Percentiles rank a stretch among this genome's conserved stretches.
Evolutionary conservation across 495 filamentous ascomycete species (phyloP).

Genomic region (Pyrenula aspistea): DNA sequence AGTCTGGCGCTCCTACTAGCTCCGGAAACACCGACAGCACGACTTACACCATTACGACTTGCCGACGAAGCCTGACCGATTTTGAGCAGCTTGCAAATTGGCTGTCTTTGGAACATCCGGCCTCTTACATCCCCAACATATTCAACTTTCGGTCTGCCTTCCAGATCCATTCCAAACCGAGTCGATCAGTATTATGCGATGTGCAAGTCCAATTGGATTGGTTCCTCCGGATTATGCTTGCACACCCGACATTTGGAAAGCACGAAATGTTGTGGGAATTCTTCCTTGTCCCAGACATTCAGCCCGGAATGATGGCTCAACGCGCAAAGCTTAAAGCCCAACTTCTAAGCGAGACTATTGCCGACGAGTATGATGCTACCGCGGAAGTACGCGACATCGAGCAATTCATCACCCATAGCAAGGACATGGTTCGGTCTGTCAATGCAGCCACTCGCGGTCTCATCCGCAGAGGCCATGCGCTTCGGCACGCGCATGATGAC

Average conservation of each 20-base stretch:
- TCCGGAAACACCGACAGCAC: conserved; percentile 28
- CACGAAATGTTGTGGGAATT: conserved; percentile 99
- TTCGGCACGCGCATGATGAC: conserved; percentile 36
- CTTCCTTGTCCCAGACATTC: conserved; percentile 91
- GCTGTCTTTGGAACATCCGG: conserved; percentile 84
- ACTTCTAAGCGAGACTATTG: conserved; percentile 66
- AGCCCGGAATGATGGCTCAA: conserved; percentile 80
- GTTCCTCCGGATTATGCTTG: conserved; percentile 73
- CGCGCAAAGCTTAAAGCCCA: conserved; percentile 78
- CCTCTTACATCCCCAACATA: conserved; percentile 82
- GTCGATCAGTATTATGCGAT: conserved; percentile 73
- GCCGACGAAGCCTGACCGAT: conserved; percentile 75
- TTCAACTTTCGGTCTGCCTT: conserved; percentile 75
- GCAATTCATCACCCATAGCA: conserved; percentile 77
- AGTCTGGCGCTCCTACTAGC: conserved; percentile 63
- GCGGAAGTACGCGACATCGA: conserved; percentile 80
- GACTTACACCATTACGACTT: conserved; percentile 86
- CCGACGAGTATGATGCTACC: conserved; percentile 76
- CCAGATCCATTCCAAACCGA: conserved; percentile 84
- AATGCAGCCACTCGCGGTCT: conserved; percentile 71
- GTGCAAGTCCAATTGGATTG: conserved; percentile 77
- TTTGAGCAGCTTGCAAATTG: conserved; percentile 86
- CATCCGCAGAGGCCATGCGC: conserved; percentile 39
- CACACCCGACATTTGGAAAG: conserved; percentile 86
- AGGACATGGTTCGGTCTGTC: conserved; percentile 75